Percentiles rank a stretch among this genome's conserved stretches.
Evolutionary conservation across 495 filamentous ascomycete species (phyloP).

Genomic region (Penicillium waksmanii): DNA sequence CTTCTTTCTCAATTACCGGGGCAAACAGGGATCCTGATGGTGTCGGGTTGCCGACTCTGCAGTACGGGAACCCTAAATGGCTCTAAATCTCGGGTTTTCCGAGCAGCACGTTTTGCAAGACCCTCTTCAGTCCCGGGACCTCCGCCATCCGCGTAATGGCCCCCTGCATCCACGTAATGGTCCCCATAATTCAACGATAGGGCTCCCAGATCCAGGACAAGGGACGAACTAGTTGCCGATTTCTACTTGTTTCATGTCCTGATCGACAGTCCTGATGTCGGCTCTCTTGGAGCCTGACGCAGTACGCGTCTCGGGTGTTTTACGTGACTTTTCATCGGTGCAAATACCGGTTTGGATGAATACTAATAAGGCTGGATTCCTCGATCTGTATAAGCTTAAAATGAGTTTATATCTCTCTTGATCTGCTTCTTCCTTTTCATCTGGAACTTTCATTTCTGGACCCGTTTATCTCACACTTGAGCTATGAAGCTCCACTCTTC

Average conservation of each 20-base stretch:
- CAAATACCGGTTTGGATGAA: not conserved
- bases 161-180: conserved; percentile 1
- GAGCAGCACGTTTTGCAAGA: not conserved
- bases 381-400: not conserved
- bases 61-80: not conserved
- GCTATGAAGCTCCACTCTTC: conserved; percentile 5
- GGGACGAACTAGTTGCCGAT: not conserved
- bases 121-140: not conserved
- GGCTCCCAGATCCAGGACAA: not conserved
- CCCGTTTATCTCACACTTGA: not conserved
- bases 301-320: not conserved
- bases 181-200: not conserved
- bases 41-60: not conserved
- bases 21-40: not conserved
- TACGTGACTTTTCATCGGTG: not conserved
- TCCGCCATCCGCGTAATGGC: not conserved
- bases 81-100: not conserved
- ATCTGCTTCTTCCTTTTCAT: not conserved
- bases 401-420: not conserved
- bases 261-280: not conserved
- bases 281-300: not conserved
- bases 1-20: not conserved
- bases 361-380: not conserved
- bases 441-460: not conserved
- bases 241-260: not conserved